A percentile compares a stretch with the other conserved stretches of the same genome.
Conservation (phyloP, 805 yeast genomes). For the Alloascoidea hylecoeti region DNA sequence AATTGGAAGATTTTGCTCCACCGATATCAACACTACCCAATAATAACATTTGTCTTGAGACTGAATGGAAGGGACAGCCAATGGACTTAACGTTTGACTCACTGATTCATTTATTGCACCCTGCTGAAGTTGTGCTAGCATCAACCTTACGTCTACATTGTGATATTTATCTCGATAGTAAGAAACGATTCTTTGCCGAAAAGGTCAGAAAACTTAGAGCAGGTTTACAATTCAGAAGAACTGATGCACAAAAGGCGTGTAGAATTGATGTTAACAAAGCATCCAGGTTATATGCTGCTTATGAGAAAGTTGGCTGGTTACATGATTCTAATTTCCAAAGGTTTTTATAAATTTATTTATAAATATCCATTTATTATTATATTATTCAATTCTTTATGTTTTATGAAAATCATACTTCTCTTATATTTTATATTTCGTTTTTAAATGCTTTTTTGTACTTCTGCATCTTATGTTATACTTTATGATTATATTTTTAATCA, state of each 20-base stretch:
- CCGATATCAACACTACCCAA: constrained; percentile 48
- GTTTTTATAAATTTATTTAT: constrained; percentile 10
- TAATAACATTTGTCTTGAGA: constrained; percentile 50
- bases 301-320: constrained; percentile 86
- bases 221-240: constrained; percentile 76
- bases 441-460: neutral
- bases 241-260: constrained; percentile 97
- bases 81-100: constrained; percentile 83
- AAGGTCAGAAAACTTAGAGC: constrained; percentile 64
- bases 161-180: constrained; percentile 62
- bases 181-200: constrained; percentile 77
- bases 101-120: constrained; percentile 58
- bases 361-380: no score
- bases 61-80: constrained; percentile 98
- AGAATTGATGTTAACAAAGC: constrained; percentile 96
- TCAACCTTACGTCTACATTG: constrained; percentile 83
- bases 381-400: no score
- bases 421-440: neutral
- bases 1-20: constrained; percentile 75
- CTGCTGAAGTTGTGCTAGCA: constrained; percentile 81
- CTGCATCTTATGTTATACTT: neutral
- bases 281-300: constrained; percentile 78
- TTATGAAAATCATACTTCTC: neutral
- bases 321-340: constrained; percentile 55
- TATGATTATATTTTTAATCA: neutral